Base-by-base conservation (phyloP, 2,329 filamentous ascomycete species). In the Camillea tinctor region DNA sequence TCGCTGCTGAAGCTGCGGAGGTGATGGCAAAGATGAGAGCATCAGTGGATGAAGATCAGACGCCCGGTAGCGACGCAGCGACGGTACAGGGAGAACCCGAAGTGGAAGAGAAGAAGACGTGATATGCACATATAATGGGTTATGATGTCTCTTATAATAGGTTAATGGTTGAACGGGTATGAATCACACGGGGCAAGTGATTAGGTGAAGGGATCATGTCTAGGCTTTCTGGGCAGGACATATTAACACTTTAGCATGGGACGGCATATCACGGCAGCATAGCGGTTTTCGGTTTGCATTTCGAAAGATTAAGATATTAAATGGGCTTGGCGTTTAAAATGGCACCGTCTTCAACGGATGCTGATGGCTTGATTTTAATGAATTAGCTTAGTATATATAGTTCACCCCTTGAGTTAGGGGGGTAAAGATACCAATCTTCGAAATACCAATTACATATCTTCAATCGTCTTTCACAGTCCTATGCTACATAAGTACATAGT, bases 1-100 rank as follows among this genome's bases (percentile, higher is more conserved):
- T 83, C 70, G 85, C 89, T 5, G 81, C 84, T 4, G 81, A 91
- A 73, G 84, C 88, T 15, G 36, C 36, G 2, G 36, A 44, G 36
- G 36, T 44, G 17, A 44, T 44, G 36, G 36, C 2, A 11, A 44
- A n/a, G 36, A 44, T 44, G 36, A 44, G 36, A n/a, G 17, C 36
- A 4, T 17, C 15, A 15, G 36, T 44, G 36, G 36, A 44, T 17
- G 36, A 44, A 15, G 36, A 44, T n/a, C 36, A 44, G 36, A 44
- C n/a, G 13, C 36, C 36, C 36, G 36, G 13, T 15, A 44, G 36
- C 11, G 36, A 44, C 36, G 36, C 36, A 4, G 36, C 36, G 11
- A 44, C 36, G 36, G 36, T 44, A 5, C 36, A 44, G 13, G 36
- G 17, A 44, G 36, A 44, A 15, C 4, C 36, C 3, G 36, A 44